A percentile compares a stretch with the other conserved stretches of the same genome.
phyloP scores from a whole-genome alignment of 2,329 filamentous ascomycete genomes.

The Leptographium galeiforme region DNA sequence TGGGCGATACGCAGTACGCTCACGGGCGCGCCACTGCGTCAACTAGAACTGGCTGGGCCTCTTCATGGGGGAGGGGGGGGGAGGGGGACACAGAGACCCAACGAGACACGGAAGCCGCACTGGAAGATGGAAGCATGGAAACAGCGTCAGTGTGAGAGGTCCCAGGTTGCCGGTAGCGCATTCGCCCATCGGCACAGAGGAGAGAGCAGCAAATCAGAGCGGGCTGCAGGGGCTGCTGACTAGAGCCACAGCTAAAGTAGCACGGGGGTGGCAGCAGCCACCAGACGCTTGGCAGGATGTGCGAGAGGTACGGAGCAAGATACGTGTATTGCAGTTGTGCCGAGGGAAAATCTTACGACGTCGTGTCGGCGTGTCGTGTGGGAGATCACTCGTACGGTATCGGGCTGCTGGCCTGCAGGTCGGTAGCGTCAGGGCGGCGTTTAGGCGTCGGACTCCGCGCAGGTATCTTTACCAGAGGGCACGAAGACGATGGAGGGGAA shows the following conservation, averaged over 20 bases:
- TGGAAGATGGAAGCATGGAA: slow-evolving; percentile 12
- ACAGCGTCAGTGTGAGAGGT: neutral
- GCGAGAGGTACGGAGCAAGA: neutral
- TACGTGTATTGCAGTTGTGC: neutral
- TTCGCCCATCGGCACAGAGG: neutral
- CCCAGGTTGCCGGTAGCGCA: neutral
- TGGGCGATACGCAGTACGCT: neutral
- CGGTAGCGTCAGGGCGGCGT: neutral
- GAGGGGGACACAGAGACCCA: slow-evolving; percentile 8
- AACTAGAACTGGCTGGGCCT: neutral
- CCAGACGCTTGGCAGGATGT: neutral
- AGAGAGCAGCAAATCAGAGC: neutral
- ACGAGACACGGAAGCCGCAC: slow-evolving; percentile 14
- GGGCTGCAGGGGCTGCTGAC: neutral
- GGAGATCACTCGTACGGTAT: neutral
- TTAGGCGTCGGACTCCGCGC: neutral
- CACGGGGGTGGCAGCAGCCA: neutral
- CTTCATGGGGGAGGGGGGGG: too few species aligned
- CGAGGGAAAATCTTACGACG: neutral
- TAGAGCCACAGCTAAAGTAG: neutral
- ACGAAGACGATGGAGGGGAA: neutral
- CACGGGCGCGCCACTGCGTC: neutral
- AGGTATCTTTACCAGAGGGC: neutral
- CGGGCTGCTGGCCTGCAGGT: neutral
- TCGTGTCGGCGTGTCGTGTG: neutral